These are phyloP conservation scores for Inga oerstediana DNA, from an alignment of 306 rosid species.

Conservation along the genomic window DNA sequence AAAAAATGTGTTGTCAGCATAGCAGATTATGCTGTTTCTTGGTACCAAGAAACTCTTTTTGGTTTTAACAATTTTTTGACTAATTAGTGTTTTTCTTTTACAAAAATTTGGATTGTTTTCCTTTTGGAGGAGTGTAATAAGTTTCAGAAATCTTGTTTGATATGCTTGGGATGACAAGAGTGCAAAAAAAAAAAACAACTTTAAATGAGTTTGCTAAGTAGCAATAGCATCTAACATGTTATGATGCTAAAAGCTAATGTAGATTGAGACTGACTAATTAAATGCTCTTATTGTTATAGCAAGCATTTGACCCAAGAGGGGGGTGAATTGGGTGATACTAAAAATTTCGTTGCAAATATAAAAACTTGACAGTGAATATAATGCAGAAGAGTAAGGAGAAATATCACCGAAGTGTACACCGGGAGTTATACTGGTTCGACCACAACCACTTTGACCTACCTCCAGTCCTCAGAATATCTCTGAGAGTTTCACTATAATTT, in stretches of 20 bases:
- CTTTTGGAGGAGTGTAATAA: neutral
- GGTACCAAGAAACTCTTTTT: neutral
- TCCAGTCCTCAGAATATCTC: too few relatives aligned
- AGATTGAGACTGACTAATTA: conserved; percentile 16
- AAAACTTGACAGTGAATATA: too few relatives aligned
- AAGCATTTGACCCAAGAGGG: too few relatives aligned
- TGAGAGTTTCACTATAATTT: too few relatives aligned
- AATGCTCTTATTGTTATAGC: neutral
- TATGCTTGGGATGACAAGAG: neutral
- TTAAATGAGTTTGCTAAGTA: neutral
- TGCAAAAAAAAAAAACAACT: neutral
- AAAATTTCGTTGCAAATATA: too few relatives aligned
- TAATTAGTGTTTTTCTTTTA: neutral
- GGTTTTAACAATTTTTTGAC: neutral
- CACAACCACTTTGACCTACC: too few relatives aligned
- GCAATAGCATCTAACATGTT: neutral
- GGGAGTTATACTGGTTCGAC: too few relatives aligned
- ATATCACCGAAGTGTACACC: too few relatives aligned
- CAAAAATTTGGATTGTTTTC: neutral
- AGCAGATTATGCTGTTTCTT: neutral
- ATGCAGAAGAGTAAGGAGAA: too few relatives aligned
- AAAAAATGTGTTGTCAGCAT: neutral
- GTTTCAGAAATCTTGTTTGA: conserved; percentile 10
- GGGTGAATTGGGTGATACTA: too few relatives aligned
- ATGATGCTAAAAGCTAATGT: neutral